Percentiles rank a stretch among this genome's conserved stretches.
Conservation (phyloP, 805 yeast species). For the Wilhelminamyces savonicus region DNA sequence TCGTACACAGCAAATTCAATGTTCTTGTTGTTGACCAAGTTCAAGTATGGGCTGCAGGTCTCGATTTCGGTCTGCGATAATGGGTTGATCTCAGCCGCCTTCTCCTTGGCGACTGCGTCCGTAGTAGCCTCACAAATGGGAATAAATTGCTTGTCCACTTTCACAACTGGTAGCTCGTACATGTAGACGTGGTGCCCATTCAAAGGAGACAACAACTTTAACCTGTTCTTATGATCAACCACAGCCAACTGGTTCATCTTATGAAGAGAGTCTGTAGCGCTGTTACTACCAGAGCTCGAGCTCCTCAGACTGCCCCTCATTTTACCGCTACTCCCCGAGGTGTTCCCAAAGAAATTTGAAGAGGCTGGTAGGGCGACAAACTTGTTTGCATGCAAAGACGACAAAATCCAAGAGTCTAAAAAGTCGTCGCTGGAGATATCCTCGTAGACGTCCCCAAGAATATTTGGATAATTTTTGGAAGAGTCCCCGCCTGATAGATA, state of each 20-base stretch:
- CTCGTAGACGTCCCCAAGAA: constrained; percentile 6
- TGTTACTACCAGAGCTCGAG: constrained; percentile 3
- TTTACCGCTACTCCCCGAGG: no score
- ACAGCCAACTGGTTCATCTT: constrained; percentile 25
- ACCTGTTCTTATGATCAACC: constrained; percentile 21
- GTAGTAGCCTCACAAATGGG: constrained; percentile 1
- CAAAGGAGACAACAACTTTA: constrained; percentile 29
- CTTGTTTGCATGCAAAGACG: constrained; percentile 25
- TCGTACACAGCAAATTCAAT: constrained; percentile 25
- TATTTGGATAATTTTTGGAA: constrained; percentile 24
- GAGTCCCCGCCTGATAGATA: constrained; percentile 28
- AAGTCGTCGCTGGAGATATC: constrained; percentile 11
- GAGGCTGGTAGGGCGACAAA: constrained; percentile 19
- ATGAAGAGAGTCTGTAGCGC: constrained; percentile 3
- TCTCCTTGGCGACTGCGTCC: no score
- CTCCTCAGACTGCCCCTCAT: constrained; percentile 1
- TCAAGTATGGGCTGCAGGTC: constrained; percentile 39
- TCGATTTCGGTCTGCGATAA: constrained; percentile 52
- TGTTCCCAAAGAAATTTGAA: constrained; percentile 4
- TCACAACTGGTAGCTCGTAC: constrained; percentile 33
- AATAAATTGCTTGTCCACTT: constrained; percentile 15
- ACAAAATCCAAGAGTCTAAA: constrained; percentile 42
- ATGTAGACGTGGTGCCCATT: constrained; percentile 33
- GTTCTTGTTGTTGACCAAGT: constrained; percentile 23
- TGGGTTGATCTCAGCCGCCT: constrained; percentile 15